Conservation (phyloP, 2,329 filamentous ascomycete species). For the Fusarium siculi region DNA sequence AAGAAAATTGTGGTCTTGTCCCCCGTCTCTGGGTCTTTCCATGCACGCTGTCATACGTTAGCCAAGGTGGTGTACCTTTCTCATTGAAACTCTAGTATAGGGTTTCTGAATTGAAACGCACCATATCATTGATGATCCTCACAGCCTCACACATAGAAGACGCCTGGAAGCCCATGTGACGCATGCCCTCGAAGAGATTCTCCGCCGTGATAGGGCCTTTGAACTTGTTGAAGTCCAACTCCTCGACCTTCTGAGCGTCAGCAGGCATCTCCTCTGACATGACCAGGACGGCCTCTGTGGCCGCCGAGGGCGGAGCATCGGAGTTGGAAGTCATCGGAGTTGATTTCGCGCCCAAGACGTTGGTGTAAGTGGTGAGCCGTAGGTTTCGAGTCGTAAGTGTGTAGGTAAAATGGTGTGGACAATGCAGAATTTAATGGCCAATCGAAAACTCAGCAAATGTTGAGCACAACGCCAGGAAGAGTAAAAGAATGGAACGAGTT, state of each 20-base stretch:
- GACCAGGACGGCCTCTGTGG: conserved; percentile 85
- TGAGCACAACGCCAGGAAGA: background rate
- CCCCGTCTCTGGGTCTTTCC: conserved; percentile 81
- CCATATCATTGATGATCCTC: conserved; percentile 95
- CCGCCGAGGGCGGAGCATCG: conserved; percentile 66
- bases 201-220: conserved; percentile 83
- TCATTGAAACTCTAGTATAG: background rate
- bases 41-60: conserved; percentile 67
- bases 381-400: conserved; percentile 4
- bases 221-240: conserved; percentile 91
- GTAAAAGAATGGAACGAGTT: background rate
- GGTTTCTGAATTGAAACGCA: conserved; percentile 50
- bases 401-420: conserved; percentile 1
- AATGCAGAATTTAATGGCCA: conserved; percentile 1
- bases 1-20: conserved; percentile 93
- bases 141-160: conserved; percentile 85
- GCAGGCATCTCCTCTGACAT: conserved; percentile 84
- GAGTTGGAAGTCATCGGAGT: conserved; percentile 45
- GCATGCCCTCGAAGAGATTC: conserved; percentile 84
- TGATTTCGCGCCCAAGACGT: background rate
- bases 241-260: conserved; percentile 82
- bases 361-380: conserved; percentile 7
- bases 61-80: background rate
- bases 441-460: background rate
- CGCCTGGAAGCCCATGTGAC: conserved; percentile 80